Percentiles rank a stretch among this genome's conserved stretches.
phyloP scores from a whole-genome alignment of 805 yeast genomes.

The Komagataella pseudopastoris region DNA sequence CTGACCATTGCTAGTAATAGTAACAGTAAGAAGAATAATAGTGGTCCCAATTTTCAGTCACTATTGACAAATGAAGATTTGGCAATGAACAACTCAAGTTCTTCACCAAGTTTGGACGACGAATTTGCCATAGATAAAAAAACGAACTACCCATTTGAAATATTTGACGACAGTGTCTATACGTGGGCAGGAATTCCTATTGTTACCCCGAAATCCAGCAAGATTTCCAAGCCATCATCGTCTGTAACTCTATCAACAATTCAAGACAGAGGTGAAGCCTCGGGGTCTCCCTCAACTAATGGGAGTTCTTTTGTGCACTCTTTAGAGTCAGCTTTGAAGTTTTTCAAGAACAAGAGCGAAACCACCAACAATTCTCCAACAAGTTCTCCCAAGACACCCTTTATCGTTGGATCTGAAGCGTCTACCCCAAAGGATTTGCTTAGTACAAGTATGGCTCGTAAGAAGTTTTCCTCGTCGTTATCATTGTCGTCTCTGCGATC shows the following conservation, averaged over 20 bases:
- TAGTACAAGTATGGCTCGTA: background rate
- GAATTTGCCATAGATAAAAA: conserved; percentile 10
- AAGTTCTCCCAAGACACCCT: background rate
- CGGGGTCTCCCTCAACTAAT: conserved; percentile 5
- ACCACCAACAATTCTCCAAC: conserved; percentile 1
- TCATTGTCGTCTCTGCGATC: background rate
- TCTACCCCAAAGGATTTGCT: background rate
- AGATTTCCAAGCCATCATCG: background rate
- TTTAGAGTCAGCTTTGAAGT: conserved; percentile 12
- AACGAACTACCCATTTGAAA: conserved; percentile 47
- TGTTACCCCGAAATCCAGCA: background rate
- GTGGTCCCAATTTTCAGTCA: background rate
- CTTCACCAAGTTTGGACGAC: background rate
- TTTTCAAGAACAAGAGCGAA: conserved; percentile 11
- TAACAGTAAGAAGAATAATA: background rate
- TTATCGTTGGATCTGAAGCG: conserved; percentile 4
- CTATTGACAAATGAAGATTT: background rate
- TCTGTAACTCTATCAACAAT: background rate
- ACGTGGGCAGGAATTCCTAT: conserved; percentile 10
- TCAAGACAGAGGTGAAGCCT: background rate
- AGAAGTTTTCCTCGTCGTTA: background rate
- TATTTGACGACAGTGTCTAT: conserved; percentile 54
- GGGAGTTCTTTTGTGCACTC: conserved; percentile 1
- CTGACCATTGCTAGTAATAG: background rate
- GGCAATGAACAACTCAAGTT: background rate